Evolutionary conservation across 2,329 filamentous ascomycete species (phyloP).

Genomic region (Apiospora aurea): DNA sequence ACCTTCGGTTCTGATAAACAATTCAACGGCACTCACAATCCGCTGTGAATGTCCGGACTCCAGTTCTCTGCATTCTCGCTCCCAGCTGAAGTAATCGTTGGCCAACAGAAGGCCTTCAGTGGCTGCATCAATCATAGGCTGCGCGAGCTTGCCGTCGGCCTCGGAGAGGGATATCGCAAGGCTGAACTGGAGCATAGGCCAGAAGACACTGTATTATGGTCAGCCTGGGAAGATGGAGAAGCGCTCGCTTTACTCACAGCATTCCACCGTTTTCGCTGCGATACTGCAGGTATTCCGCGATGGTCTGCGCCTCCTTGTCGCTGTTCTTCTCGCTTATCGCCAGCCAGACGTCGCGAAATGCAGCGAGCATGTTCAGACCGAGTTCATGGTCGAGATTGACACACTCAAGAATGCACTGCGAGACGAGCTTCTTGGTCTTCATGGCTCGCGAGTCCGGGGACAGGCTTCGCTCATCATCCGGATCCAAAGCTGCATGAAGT

Average conservation of each 20-base stretch:
- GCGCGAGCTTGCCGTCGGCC: neutral
- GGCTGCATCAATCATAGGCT: neutral
- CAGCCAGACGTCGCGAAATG: neutral
- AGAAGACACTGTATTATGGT: neutral
- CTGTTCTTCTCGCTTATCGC: neutral
- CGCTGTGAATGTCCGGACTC: neutral
- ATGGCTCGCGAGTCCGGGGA: neutral
- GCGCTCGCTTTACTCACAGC: too few relatives aligned
- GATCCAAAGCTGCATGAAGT: neutral
- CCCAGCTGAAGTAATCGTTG: constrained; percentile 18
- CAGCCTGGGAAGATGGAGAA: too few relatives aligned
- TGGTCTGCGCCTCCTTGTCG: neutral
- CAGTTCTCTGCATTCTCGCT: neutral
- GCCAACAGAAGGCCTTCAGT: neutral
- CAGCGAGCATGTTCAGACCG: neutral
- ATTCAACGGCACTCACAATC: neutral
- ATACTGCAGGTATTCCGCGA: neutral
- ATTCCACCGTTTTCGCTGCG: neutral
- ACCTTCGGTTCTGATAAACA: neutral
- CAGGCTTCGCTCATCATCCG: neutral
- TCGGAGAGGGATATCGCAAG: neutral
- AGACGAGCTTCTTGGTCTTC: constrained; percentile 2
- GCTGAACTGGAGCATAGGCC: neutral
- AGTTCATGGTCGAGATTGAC: neutral
- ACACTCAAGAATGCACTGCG: neutral